Conservation (phyloP, 768 basidiomycete genomes). For the Rhodosporidiobolus odoratus region DNA sequence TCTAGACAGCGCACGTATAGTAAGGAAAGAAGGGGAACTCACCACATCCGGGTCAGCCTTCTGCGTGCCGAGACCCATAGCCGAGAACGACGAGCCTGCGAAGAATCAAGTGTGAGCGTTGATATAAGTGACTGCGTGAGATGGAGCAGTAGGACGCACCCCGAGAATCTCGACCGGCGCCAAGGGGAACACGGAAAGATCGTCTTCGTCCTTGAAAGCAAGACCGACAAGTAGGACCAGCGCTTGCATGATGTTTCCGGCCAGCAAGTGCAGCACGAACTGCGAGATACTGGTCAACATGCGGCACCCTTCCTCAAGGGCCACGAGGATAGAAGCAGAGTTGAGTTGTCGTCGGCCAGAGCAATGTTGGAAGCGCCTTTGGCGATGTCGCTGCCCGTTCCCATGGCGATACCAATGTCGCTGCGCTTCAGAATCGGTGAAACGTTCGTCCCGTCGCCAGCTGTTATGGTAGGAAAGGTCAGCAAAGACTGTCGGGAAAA, state of each 20-base stretch:
- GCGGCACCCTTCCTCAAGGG: conserved; percentile 63
- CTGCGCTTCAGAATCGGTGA: conserved; percentile 57
- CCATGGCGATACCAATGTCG: conserved; percentile 62
- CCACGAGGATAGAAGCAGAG: conserved; percentile 61
- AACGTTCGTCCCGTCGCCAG: conserved; percentile 56
- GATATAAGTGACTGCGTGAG: neutral
- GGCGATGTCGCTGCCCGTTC: conserved; percentile 57
- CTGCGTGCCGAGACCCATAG: conserved; percentile 57
- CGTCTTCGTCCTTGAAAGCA: conserved; percentile 54
- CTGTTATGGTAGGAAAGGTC: conserved; percentile 3
- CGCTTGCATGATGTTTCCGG: conserved; percentile 57
- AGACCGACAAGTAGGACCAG: conserved; percentile 57
- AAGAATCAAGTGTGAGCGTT: conserved; percentile 17
- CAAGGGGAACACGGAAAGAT: conserved; percentile 56
- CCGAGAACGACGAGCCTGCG: conserved; percentile 55
- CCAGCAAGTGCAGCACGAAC: conserved; percentile 56
- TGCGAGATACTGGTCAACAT: conserved; percentile 50
- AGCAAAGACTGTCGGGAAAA: no score
- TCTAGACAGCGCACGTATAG: conserved; percentile 40
- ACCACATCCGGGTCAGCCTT: conserved; percentile 55
- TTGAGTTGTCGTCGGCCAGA: conserved; percentile 62
- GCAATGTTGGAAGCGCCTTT: conserved; percentile 63
- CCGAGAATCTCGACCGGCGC: conserved; percentile 48
- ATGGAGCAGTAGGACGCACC: conserved; percentile 43
- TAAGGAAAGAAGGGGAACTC: conserved; percentile 45